Evolutionary conservation across 1,139 yeast species (phyloP), one percentile per base, ranked within the genome.

Genomic region (Suhomyces ambrosiae): DNA sequence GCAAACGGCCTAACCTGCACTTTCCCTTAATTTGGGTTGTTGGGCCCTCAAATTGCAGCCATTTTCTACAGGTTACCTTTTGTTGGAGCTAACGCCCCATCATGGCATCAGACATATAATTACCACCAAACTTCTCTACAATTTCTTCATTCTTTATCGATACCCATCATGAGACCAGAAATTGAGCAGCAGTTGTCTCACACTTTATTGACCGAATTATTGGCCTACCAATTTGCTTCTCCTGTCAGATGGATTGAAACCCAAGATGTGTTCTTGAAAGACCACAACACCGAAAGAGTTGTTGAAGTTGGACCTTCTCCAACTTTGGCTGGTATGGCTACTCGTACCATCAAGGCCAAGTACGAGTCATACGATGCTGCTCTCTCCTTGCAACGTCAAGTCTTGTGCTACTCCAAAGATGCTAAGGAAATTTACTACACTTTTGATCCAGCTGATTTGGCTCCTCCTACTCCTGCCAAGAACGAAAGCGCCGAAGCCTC

Each of bases 191-290:
- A 92, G 65, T 80, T 92, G 53, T 95, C 98, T 50, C 97, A 92
- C 64, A 84, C 89, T 48, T 77, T 92, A 53, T 77, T 92, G 63
- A 89, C 97, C 17, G 98, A 92, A 77, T 80, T 92, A 55, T 77
- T 92, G 69, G 97, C 98, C 35, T 92, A 90, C 71, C 99, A 92
- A 68, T 92, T 92, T 61, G 98, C 99, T 32, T 90, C 97, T 47
- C 98, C 99, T 33, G 99, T 92, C 50, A 83, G 97, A 78, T 92
- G 99, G 97, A 94, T 92, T 64, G 98, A 92, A 66, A 92, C 98
- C 46, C 98, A 92, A 69, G 98, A 92, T 74, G 97, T 90, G 43
- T 86, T 92, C 63, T 80, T 92, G 62, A 86, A 87, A 63, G 94
- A 89, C 53, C 86, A 81, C 78, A 89, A 90, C 67, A 86, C 97